These are phyloP conservation scores for Brassica incana DNA, from an alignment of 345 rosid genomes.

Conservation along the genomic window DNA sequence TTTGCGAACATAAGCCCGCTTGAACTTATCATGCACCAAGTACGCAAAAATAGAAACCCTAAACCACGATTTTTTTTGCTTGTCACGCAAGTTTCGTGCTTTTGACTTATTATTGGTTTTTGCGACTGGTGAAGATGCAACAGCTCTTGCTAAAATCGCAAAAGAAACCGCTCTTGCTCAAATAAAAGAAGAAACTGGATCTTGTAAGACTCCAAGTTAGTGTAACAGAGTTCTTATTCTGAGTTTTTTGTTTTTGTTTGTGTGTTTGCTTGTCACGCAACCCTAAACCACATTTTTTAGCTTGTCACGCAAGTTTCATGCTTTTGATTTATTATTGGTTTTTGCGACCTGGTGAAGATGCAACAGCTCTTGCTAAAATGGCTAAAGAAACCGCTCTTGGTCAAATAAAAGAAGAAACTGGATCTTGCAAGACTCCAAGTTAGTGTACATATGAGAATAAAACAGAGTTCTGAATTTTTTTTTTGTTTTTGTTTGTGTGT, in stretches of 20 bases:
- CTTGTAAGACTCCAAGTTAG: not conserved
- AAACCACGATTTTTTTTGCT: not conserved
- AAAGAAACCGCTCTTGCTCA: not conserved
- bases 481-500: not conserved
- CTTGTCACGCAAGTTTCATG: not conserved
- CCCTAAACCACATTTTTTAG: not conserved
- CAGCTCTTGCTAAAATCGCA: not conserved
- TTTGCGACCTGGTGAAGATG: not conserved
- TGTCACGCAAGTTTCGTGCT: not conserved
- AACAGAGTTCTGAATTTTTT: not conserved
- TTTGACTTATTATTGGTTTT: not conserved
- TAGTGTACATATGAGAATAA: not conserved
- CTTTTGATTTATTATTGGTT: not conserved
- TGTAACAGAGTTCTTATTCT: not conserved
- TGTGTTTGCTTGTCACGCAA: not conserved
- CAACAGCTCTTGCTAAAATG: not conserved
- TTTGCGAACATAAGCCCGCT: no score
- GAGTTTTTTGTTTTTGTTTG: no score
- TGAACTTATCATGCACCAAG: not conserved
- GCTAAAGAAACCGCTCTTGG: not conserved
- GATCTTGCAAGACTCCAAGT: not conserved
- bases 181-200: not conserved
- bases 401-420: not conserved
- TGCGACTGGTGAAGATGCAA: not conserved
- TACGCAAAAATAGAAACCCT: not conserved